Evolutionary conservation across 75 land plant species (phyloP).

Genomic region (Selaginella moellendorffii): DNA sequence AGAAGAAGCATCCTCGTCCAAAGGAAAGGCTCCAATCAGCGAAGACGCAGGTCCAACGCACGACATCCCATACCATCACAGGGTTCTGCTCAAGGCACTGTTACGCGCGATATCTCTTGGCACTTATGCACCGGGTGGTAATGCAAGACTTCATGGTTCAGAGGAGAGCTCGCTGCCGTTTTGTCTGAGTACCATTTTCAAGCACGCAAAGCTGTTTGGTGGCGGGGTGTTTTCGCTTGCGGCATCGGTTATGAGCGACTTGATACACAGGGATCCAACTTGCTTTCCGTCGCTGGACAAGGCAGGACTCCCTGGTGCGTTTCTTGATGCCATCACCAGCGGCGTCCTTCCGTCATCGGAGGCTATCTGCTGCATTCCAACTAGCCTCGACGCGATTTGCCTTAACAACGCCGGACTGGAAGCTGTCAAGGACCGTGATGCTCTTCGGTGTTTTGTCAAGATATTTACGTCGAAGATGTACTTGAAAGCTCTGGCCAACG

Average conservation of each 20-base stretch:
- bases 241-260: slow-evolving; percentile 19
- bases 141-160: slow-evolving; percentile 10
- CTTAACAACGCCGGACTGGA: slow-evolving; percentile 56
- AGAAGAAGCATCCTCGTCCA: background rate
- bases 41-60: background rate
- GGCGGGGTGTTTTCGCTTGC: slow-evolving; percentile 21
- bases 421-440: slow-evolving; percentile 47
- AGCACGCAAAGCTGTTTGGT: slow-evolving; percentile 15
- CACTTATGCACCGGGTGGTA: background rate
- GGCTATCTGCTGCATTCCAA: slow-evolving; percentile 54
- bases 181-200: slow-evolving; percentile 17
- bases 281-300: slow-evolving; percentile 49
- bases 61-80: background rate
- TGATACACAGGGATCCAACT: slow-evolving; percentile 75
- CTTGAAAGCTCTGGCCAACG: slow-evolving; percentile 49
- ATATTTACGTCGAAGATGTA: slow-evolving; percentile 50
- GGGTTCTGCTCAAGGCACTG: background rate
- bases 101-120: background rate
- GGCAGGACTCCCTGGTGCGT: slow-evolving; percentile 58
- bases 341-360: slow-evolving; percentile 63
- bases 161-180: slow-evolving; percentile 13
- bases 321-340: slow-evolving; percentile 43
- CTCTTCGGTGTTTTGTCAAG: slow-evolving; percentile 45
- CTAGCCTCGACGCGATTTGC: slow-evolving; percentile 73
- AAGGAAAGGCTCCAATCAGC: background rate